Evolutionary conservation across 257 asterid species (phyloP), one percentile per base, ranked within the genome.

Genomic region (Nicotiana tabacum): DNA sequence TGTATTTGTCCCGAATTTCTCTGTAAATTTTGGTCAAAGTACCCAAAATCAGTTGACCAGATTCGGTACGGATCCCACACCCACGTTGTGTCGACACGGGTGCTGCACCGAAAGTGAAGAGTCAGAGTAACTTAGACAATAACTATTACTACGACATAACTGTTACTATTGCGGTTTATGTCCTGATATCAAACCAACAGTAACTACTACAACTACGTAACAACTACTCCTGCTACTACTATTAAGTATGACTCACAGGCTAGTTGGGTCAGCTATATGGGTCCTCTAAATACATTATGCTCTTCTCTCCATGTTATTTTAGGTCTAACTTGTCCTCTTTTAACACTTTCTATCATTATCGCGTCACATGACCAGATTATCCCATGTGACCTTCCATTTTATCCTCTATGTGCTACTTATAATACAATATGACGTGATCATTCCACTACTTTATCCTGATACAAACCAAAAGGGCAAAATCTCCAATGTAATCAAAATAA

Each of bases 331-430:
- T 5, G 1, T 72, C 57, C 61, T 12, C 79, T 72, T 72, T 5
- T 46, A 24, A 24, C 61, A 72, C 24, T 46, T 72, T 1, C 60
- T 43, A 72, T 24, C 61, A 24, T 15, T 72, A 46, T 72, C 1
- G 61, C 12, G 24, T 72, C 79, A 72, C 65, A n/a, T 58, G 60
- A 11, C 24, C 56, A 30, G 29, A 60, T 5, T 18, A 10, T 11
- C 78, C 5, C 2, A 27, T 30, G 17, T 4, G 57, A 9, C 66
- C 74, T 48, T 51, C 56, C 6, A 43, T 48, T 46, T 30, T 33
- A 30, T 30, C 81, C 81, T 27, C 84, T 69, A 68, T 46, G 82
- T 83, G 84, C 87, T 64, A 82, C 84, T 69, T 55, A 74, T 24
- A 46, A 24, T 46, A 72, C 60, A 21, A 24, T 24, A 33, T 43